Percentiles rank a stretch among this genome's conserved stretches.
phyloP scores from a whole-genome alignment of 2,329 filamentous ascomycete species.

The Xylaria multiplex region DNA sequence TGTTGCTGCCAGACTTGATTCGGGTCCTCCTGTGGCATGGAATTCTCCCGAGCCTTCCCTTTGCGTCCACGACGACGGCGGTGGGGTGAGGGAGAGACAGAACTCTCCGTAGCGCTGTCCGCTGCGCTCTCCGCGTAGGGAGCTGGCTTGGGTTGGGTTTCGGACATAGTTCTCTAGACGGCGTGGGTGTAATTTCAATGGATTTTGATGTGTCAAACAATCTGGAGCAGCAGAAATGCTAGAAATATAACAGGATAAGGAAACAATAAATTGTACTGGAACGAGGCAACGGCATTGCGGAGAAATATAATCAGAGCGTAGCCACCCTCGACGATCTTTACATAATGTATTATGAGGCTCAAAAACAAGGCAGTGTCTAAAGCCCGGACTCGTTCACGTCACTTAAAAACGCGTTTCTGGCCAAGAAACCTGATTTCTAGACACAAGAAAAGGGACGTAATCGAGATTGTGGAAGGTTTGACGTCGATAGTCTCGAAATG shows the following conservation, averaged over 20 bases:
- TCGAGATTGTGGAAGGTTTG: slow-evolving; percentile 35
- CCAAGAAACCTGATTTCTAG: slow-evolving; percentile 33
- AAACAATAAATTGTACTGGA: neutral
- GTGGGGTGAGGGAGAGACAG: slow-evolving; percentile 38
- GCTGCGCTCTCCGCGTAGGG: slow-evolving; percentile 41
- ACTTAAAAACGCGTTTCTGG: slow-evolving; percentile 9
- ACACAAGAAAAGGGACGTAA: slow-evolving; percentile 7
- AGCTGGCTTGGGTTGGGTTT: slow-evolving; percentile 36
- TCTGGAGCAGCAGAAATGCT: neutral
- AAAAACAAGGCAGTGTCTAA: slow-evolving; percentile 9
- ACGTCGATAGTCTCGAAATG: slow-evolving; percentile 23
- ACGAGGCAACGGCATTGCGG: neutral
- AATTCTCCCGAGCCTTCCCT: slow-evolving; percentile 29
- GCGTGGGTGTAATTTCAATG: neutral
- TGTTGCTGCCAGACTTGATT: slow-evolving; percentile 36
- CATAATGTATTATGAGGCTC: slow-evolving; percentile 20
- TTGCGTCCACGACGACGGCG: slow-evolving; percentile 39
- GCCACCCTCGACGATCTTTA: neutral
- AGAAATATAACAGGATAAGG: neutral
- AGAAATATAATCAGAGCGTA: slow-evolving; percentile 23
- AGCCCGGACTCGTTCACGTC: slow-evolving; percentile 23
- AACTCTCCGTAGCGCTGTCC: slow-evolving; percentile 41
- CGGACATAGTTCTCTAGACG: slow-evolving; percentile 28
- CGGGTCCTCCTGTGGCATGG: slow-evolving; percentile 33
- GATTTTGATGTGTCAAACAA: neutral